Base-by-base conservation (phyloP, 352 stramenopile species). In the Thraustotheca clavata region DNA sequence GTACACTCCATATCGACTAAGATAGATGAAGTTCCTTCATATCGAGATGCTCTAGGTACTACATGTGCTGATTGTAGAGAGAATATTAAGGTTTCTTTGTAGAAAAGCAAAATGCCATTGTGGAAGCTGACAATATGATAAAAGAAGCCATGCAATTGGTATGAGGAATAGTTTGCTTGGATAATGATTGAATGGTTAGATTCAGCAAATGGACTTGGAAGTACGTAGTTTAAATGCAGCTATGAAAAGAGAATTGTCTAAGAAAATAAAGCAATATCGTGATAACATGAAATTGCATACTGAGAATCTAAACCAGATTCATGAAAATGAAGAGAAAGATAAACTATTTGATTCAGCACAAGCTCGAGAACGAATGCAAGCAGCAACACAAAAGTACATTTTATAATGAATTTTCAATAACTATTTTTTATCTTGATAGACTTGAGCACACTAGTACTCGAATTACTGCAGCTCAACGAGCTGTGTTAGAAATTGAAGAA, bases 221-320 rank as follows among this genome's bases (percentile, higher is more conserved):
- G 85, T 92, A 68, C 85, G 85, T 43, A 90, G 79, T 73, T 60
- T 94, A 59, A 83, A 94, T 38, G 62, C 76, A 1, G 78, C 81
- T 20, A 92, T 83, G 36, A 81, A 83, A 16, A 80, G 81, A n/a
- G 85, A 94, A 63, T 74, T 94, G 26, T 89, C 79, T 18, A 94
- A 94, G 73, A 94, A 94, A 52, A 81, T 94, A 35, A 81, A 91
- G 59, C 85, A 94, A 71, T 94, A 94, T 78, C 91, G 90, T 67
- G 92, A 94, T 68, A 92, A 80, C 38, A 69, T 94, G 46, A 81
- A 77, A 18, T 89, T 81, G 35, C 70, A 92, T n/a, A 75, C 76
- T 9, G 76, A 80, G 4, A 83, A 94, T 38, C 80, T 90, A 63
- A 92, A 86, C 70, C 78, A 73, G 67, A 91, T 92, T 49, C 76